Base-by-base conservation (phyloP, 495 filamentous ascomycete species). In the Viridothelium virens region DNA sequence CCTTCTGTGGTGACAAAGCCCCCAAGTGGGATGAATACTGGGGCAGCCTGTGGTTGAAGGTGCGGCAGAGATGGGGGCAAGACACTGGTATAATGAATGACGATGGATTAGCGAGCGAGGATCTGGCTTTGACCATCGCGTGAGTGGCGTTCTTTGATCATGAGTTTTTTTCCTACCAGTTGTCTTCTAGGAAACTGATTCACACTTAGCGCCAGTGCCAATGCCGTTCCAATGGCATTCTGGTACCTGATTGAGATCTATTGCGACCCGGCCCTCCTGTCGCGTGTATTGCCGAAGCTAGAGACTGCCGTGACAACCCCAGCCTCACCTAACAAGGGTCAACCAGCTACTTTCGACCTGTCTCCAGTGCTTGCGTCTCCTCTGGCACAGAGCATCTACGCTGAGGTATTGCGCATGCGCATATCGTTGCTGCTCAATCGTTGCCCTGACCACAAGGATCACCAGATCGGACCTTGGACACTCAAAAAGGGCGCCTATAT, bases 171-270 rank as follows among this genome's bases (percentile, higher is more conserved):
- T 46, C 41, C n/a, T 46, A 46, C 41, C 41, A 46, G 41, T 46
- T 46, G 41, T 46, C 41, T 14, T 46, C 41, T 46, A 14, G 41
- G 14, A 46, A 46, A 46, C 41, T 46, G 41, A 46, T 14, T 46
- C 41, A 46, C 14, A 6, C 41, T 7, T 14, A 67, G 66, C 14
- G 66, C 66, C 14, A 67, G 36, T 44, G 62, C 63, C 36, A 67
- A 67, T 67, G 61, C 66, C 62, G 34, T 65, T 36, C 66, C 39
- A 18, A 56, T 61, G 25, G 64, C 66, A 1, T 44, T 25, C 34
- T 67, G 66, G 66, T 44, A 44, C 38, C 16, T 65, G 16, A 41
- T 65, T 33, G 62, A 67, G 16, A 65, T 50, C 18, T 18, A 66
- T 12, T 38, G 66, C n/a, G 61, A 63, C 18, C 64, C 66, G 12